Percentiles rank a stretch among this genome's conserved stretches.
Evolutionary conservation across 352 stramenopile species (phyloP).

Genomic region (Phytophthora ohioensis): DNA sequence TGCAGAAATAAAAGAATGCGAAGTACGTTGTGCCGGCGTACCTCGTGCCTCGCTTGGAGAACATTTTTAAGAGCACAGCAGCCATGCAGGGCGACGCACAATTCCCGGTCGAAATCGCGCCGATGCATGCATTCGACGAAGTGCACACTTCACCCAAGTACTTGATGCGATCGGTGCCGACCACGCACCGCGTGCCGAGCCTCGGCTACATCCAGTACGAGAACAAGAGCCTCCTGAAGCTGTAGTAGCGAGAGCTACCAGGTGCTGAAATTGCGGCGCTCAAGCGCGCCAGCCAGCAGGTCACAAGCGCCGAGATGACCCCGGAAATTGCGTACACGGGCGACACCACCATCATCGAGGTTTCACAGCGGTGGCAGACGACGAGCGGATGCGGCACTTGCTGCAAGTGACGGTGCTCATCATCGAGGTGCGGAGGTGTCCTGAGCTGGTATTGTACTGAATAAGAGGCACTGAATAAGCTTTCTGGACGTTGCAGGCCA

Average conservation of each 20-base stretch:
- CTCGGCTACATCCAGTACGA: slow-evolving; percentile 76
- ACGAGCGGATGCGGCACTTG: slow-evolving; percentile 51
- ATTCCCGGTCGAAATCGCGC: slow-evolving; percentile 60
- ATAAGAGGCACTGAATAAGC: background rate
- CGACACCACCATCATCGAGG: slow-evolving; percentile 68
- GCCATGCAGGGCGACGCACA: slow-evolving; percentile 66
- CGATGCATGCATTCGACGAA: slow-evolving; percentile 56
- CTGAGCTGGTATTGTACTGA: slow-evolving; percentile 12
- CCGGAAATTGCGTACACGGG: slow-evolving; percentile 86
- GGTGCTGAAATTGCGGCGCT: slow-evolving; percentile 18
- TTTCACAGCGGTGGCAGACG: slow-evolving; percentile 45
- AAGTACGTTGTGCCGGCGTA: slow-evolving; percentile 21
- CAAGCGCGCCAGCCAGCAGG: slow-evolving; percentile 48
- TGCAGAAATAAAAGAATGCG: slow-evolving; percentile 52
- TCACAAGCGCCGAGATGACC: slow-evolving; percentile 44
- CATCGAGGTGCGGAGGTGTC: slow-evolving; percentile 63
- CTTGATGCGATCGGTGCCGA: slow-evolving; percentile 46
- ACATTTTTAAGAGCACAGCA: slow-evolving; percentile 55
- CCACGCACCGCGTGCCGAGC: slow-evolving; percentile 76
- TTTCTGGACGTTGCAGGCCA: too few species aligned
- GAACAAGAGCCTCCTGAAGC: slow-evolving; percentile 57
- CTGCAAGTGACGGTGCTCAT: slow-evolving; percentile 73
- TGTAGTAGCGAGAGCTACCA: slow-evolving; percentile 49
- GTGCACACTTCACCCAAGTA: slow-evolving; percentile 33
- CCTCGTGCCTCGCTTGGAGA: slow-evolving; percentile 55